These are phyloP conservation scores for Mycena kentingensis DNA, from an alignment of 768 basidiomycete species.

Conservation along the genomic window DNA sequence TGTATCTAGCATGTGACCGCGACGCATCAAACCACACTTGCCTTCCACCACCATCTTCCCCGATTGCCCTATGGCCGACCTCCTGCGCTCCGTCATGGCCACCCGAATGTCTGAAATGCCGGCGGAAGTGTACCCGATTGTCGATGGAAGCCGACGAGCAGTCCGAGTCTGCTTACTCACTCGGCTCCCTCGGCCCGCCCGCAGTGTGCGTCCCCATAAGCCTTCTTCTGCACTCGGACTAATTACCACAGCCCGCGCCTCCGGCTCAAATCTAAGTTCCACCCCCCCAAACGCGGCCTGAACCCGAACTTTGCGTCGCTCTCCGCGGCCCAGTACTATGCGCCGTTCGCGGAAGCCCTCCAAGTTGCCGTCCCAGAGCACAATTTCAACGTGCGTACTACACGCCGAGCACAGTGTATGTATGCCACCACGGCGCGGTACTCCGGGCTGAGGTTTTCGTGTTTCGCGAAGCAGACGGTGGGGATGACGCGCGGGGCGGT, in stretches of 20 bases:
- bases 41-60: no score
- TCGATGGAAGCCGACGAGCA: conserved; percentile 41
- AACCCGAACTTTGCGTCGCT: conserved; percentile 75
- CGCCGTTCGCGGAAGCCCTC: conserved; percentile 75
- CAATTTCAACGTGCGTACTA: conserved; percentile 80
- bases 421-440: conserved; percentile 98
- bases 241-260: conserved; percentile 25
- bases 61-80: conserved; percentile 78
- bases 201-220: conserved; percentile 51
- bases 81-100: conserved; percentile 77
- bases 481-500: conserved; percentile 65
- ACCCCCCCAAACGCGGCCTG: conserved; percentile 40
- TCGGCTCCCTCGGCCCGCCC: conserved; percentile 67
- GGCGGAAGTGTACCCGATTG: conserved; percentile 40
- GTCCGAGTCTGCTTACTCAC: conserved; percentile 53
- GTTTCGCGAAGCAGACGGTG: conserved; percentile 78
- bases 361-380: conserved; percentile 69
- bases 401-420: conserved; percentile 75
- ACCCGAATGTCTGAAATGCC: conserved; percentile 79
- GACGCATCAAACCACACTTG: no score
- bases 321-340: conserved; percentile 75
- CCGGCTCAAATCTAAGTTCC: conserved; percentile 32
- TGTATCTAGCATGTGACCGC: no score
- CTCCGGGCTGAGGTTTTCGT: conserved; percentile 86
- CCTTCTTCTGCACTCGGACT: conserved; percentile 9